Percentiles rank a stretch among this genome's conserved stretches.
phyloP scores from a whole-genome alignment of 2,329 filamentous ascomycete genomes.

The Hymenoscyphus salicellus region DNA sequence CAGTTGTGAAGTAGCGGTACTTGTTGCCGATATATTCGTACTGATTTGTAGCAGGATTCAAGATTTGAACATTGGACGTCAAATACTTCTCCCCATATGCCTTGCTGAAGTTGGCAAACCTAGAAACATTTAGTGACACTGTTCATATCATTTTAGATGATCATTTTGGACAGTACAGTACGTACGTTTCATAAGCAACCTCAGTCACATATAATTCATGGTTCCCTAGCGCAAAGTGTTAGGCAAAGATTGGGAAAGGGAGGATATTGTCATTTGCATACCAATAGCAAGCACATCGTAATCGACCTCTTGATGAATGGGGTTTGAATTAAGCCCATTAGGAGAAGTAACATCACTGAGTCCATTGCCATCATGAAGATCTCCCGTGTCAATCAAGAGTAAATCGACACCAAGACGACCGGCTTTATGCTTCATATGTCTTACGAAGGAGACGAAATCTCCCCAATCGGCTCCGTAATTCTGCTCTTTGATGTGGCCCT shows the following conservation, averaged over 20 bases:
- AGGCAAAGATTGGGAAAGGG: neutral
- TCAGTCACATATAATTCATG: conserved; percentile 86
- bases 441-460: conserved; percentile 88
- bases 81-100: conserved; percentile 73
- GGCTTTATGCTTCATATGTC: conserved; percentile 73
- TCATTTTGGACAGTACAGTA: no score
- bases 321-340: conserved; percentile 81
- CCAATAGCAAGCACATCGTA: conserved; percentile 78
- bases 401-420: conserved; percentile 77
- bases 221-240: conserved; percentile 53
- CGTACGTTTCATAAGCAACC: conserved; percentile 42
- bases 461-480: conserved; percentile 94
- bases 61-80: conserved; percentile 86
- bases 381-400: conserved; percentile 76
- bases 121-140: neutral
- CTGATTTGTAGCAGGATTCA: conserved; percentile 66
- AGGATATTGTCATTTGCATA: neutral
- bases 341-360: conserved; percentile 84
- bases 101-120: conserved; percentile 70
- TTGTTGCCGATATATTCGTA: conserved; percentile 72
- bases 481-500: conserved; percentile 84
- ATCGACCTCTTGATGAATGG: conserved; percentile 75
- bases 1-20: conserved; percentile 84
- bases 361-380: conserved; percentile 87
- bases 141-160: no score